Base-by-base conservation (phyloP, 768 basidiomycete species). In the Leucosporidium yakuticum region DNA sequence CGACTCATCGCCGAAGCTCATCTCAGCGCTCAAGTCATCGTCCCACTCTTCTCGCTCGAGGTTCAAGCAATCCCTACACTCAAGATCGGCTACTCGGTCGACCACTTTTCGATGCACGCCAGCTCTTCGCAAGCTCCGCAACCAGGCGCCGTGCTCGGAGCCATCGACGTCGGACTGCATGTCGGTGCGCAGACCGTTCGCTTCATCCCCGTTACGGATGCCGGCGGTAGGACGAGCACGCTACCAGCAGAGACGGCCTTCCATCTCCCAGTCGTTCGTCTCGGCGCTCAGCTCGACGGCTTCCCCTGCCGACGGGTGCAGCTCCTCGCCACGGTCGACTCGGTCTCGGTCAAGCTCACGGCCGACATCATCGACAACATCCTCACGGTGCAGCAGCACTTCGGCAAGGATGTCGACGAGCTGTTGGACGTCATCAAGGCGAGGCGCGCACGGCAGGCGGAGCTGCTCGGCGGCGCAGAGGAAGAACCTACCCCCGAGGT, bases 391-490 rank as follows among this genome's bases (percentile, higher is more conserved):
- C 91, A 91, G 75, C 88, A 90, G 70, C 91, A 91, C 75, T 92
- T 92, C 66, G 91, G 89, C 9, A 87, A 88, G 74, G 91, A 93
- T 78, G 89, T 92, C 78, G 87, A 88, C 70, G 91, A 93, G 67
- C 81, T 92, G 32, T 78, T 92, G 9, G 63, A 70, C 44, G 77
- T 92, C 59, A 81, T 90, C 39, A 83, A 84, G 39, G 17, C 53
- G 19, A 53, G 39, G 29, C 58, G 36, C 4, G 57, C 48, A 19
- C 57, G 36, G 21, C 39, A 53, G 23, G 19, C 48, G 1, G 34
- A 19, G 2, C 27, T 29, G 2, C 39, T 44, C 29, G 27, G 44
- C 19, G n/a, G 31, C 31, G 34, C 34, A 14, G 49, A n/a, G n/a
- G 27, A 8, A 19, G n/a, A 14, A 21, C 15, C 55, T 17, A 9